phyloP scores from a whole-genome alignment of 2,329 filamentous ascomycete species.

The Pseudocercospora crystallina region DNA sequence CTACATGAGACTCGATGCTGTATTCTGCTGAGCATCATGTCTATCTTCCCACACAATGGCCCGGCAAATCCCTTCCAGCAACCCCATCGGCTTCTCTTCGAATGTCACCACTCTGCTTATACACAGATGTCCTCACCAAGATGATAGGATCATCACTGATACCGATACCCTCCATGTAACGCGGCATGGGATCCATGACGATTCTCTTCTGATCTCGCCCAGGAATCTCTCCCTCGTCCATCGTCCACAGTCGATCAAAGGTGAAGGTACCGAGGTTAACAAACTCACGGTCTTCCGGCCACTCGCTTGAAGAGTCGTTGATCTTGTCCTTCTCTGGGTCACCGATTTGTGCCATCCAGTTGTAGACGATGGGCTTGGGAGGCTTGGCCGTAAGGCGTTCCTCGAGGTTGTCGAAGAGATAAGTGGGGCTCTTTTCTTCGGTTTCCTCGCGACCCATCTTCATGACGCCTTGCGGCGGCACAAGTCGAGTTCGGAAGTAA shows the following conservation, averaged over 20 bases:
- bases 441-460: conserved; percentile 12
- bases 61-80: conserved; percentile 1
- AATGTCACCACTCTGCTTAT: conserved; percentile 17
- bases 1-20: too few relatives aligned
- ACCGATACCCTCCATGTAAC: conserved; percentile 22
- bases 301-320: conserved; percentile 6
- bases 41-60: conserved; percentile 1
- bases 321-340: conserved; percentile 6
- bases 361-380: conserved; percentile 14
- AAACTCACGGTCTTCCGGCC: conserved; percentile 12
- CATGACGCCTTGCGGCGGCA: conserved; percentile 11
- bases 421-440: conserved; percentile 8
- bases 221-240: conserved; percentile 12
- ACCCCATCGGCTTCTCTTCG: conserved; percentile 14
- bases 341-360: conserved; percentile 13
- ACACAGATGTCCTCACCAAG: conserved; percentile 17
- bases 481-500: conserved; percentile 9
- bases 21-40: not conserved
- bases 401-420: conserved; percentile 14
- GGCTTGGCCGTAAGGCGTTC: conserved; percentile 9
- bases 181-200: conserved; percentile 17
- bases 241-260: conserved; percentile 17
- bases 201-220: conserved; percentile 19
- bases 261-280: conserved; percentile 7
- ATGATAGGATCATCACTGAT: conserved; percentile 21